Conservation (phyloP, 2,329 filamentous ascomycete species). For the Davidsoniella eucalypti region DNA sequence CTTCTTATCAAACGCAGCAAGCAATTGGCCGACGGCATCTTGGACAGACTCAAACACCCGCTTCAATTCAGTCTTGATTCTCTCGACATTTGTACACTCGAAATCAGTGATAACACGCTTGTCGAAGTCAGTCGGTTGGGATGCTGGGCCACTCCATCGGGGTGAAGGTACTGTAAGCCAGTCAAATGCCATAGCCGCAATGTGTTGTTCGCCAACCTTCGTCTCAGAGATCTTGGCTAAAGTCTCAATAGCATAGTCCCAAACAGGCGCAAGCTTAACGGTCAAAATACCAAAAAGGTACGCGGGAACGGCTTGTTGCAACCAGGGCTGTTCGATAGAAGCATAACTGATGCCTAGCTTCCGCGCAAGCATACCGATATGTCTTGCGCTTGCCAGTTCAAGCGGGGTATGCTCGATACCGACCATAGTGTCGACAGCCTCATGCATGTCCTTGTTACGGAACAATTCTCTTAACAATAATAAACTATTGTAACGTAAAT, state of each 20-base stretch:
- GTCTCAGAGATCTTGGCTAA: conserved; percentile 58
- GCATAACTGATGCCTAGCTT: conserved; percentile 54
- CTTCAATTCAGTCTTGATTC: conserved; percentile 35
- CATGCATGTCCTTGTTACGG: conserved; percentile 18
- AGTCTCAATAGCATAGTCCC: conserved; percentile 66
- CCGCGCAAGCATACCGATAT: conserved; percentile 71
- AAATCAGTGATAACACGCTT: conserved; percentile 50
- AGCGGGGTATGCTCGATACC: conserved; percentile 66
- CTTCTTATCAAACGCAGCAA: conserved; percentile 44
- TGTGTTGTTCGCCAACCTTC: conserved; percentile 53
- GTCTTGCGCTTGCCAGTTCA: conserved; percentile 58
- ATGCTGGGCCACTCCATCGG: conserved; percentile 30
- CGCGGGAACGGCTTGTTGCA: conserved; percentile 55
- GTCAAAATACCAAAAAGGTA: conserved; percentile 86
- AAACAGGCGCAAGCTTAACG: conserved; percentile 67
- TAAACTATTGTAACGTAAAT: conserved; percentile 56
- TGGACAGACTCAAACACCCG: conserved; percentile 36
- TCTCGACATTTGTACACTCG: conserved; percentile 61
- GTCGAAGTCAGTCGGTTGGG: conserved; percentile 20
- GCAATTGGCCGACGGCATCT: conserved; percentile 40
- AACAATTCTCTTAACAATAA: conserved; percentile 51
- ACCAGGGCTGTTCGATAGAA: conserved; percentile 42
- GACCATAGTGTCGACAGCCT: conserved; percentile 40
- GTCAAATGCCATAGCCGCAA: conserved; percentile 56
- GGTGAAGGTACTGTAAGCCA: conserved; percentile 53